Conservation (phyloP, 345 rosid species). For the Gossypium raimondii region DNA sequence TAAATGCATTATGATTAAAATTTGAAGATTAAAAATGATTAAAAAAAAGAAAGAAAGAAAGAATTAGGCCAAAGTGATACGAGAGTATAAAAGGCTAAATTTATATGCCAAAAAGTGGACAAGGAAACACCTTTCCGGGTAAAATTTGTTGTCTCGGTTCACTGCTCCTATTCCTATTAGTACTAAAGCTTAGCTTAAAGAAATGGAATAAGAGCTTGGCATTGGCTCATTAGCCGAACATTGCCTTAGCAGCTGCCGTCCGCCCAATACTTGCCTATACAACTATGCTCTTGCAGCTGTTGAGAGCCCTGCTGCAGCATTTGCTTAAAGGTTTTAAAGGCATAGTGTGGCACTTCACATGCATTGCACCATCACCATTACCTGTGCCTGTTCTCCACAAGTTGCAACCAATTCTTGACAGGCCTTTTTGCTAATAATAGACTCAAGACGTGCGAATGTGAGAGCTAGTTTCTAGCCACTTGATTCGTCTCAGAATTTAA, state of each 20-base stretch:
- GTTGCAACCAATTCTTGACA: conserved; percentile 81
- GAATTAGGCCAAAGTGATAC: too few relatives aligned
- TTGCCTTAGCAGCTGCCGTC: conserved; percentile 79
- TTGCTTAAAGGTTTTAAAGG: conserved; percentile 89
- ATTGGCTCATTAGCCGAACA: conserved; percentile 57
- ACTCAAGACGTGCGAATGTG: conserved; percentile 77
- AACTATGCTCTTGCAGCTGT: conserved; percentile 76
- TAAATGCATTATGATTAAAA: too few relatives aligned
- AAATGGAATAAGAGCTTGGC: conserved; percentile 60
- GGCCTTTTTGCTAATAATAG: conserved; percentile 76
- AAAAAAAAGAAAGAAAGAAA: too few relatives aligned
- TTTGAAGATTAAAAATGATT: too few relatives aligned
- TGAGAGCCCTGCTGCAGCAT: conserved; percentile 94
- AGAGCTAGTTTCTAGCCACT: conserved; percentile 91
- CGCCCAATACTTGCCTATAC: conserved; percentile 83
- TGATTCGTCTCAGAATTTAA: conserved; percentile 74
- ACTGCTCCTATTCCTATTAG: background rate
- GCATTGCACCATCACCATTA: conserved; percentile 82
- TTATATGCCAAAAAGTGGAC: background rate
- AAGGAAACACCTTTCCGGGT: background rate
- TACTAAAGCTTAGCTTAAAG: conserved; percentile 62
- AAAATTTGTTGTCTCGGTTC: background rate
- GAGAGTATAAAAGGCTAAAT: too few relatives aligned
- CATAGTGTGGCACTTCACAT: conserved; percentile 84
- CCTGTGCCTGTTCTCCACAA: conserved; percentile 82